Conservation (phyloP, 2,329 filamentous ascomycete species). For the Zymoseptoria brevis region DNA sequence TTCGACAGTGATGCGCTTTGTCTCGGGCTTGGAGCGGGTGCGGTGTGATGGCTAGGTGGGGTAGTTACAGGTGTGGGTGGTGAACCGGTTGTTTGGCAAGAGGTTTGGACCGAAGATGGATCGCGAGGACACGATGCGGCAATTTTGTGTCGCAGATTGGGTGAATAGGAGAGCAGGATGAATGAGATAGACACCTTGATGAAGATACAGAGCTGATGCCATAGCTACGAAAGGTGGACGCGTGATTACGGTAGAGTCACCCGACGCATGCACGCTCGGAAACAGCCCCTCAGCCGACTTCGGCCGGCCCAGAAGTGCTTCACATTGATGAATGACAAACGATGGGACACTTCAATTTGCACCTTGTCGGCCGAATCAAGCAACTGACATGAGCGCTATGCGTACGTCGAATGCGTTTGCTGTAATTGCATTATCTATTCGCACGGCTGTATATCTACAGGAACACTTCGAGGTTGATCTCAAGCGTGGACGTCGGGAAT, state of each 20-base stretch:
- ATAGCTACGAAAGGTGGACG: too few species aligned
- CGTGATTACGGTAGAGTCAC: too few species aligned
- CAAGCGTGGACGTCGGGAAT: slow-evolving; percentile 88
- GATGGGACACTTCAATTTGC: not conserved
- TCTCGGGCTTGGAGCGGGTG: not conserved
- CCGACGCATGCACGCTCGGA: too few species aligned
- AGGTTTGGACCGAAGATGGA: not conserved
- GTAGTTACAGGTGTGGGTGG: not conserved
- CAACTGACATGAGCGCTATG: too few species aligned
- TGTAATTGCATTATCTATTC: not conserved
- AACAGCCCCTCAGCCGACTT: too few species aligned
- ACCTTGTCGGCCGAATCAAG: not conserved
- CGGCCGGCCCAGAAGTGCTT: not conserved
- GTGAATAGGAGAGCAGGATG: not conserved
- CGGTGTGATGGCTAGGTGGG: not conserved
- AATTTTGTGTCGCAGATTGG: not conserved
- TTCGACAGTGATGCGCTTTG: not conserved
- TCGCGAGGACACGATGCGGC: not conserved
- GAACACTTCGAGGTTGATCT: slow-evolving; percentile 92
- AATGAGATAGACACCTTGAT: not conserved
- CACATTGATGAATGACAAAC: not conserved
- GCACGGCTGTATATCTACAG: slow-evolving; percentile 44
- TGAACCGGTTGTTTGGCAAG: not conserved
- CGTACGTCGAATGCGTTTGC: too few species aligned
- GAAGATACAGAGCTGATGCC: too few species aligned